Conservation (phyloP, 441 rosid species). For the Theobroma grandiflorum region DNA sequence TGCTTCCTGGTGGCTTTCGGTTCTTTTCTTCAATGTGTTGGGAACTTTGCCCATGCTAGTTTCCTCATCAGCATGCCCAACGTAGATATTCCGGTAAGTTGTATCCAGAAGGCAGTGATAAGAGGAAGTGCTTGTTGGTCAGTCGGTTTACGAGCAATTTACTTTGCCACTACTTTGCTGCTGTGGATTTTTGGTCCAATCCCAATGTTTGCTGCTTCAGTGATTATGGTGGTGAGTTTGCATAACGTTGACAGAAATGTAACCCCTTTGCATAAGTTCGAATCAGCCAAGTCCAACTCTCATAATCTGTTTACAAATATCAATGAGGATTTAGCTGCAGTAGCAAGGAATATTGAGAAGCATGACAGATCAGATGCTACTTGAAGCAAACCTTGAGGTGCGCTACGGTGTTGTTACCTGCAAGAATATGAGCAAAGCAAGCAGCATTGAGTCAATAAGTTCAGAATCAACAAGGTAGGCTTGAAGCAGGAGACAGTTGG, state of each 20-base stretch:
- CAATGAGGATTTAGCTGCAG: constrained; percentile 20
- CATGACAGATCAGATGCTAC: not conserved
- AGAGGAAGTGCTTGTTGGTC: constrained; percentile 44
- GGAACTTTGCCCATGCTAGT: constrained; percentile 39
- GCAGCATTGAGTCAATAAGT: not conserved
- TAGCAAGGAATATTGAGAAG: not conserved
- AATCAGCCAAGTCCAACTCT: constrained; percentile 16
- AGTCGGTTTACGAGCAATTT: constrained; percentile 46
- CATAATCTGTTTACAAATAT: constrained; percentile 2
- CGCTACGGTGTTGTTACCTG: not conserved
- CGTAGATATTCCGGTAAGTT: constrained; percentile 35
- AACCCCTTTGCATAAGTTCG: constrained; percentile 32
- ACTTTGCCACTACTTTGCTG: constrained; percentile 47
- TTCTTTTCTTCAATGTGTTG: constrained; percentile 40
- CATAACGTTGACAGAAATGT: constrained; percentile 37
- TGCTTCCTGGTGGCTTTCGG: constrained; percentile 43
- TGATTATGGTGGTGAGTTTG: constrained; percentile 44
- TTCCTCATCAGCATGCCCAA: constrained; percentile 45
- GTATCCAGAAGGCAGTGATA: constrained; percentile 38
- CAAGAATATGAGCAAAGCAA: not conserved
- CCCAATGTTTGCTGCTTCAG: constrained; percentile 52
- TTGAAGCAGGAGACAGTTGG: not conserved
- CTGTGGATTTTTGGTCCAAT: constrained; percentile 60
- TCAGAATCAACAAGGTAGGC: not conserved
- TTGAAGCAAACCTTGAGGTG: constrained; percentile 7